Conservation (phyloP, 2,329 filamentous ascomycete genomes). For the Clarireedia sp. region DNA sequence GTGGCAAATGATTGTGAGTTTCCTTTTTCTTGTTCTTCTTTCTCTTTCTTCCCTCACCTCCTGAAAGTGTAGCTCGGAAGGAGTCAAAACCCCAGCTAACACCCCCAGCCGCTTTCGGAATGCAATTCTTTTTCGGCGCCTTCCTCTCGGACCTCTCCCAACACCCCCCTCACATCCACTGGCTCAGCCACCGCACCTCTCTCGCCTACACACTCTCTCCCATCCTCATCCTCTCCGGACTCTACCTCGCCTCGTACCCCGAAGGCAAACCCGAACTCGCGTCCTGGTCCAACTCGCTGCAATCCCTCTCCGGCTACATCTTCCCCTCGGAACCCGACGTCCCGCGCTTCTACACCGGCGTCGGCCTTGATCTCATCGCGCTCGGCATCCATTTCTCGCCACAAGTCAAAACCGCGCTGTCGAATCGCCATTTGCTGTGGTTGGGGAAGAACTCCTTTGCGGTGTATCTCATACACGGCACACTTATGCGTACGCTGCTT, state of each 20-base stretch:
- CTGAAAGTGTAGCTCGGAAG: neutral
- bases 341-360: conserved; percentile 40
- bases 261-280: conserved; percentile 46
- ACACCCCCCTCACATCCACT: conserved; percentile 40
- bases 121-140: conserved; percentile 55
- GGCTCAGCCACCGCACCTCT: conserved; percentile 36
- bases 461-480: conserved; percentile 56
- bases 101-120: conserved; percentile 38
- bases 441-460: conserved; percentile 57
- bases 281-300: conserved; percentile 44
- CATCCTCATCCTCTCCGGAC: conserved; percentile 42
- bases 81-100: conserved; percentile 2
- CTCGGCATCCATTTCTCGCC: conserved; percentile 46
- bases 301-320: conserved; percentile 35
- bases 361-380: conserved; percentile 42
- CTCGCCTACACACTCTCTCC: conserved; percentile 38
- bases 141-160: conserved; percentile 53
- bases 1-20: conserved; percentile 25
- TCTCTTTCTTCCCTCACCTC: neutral
- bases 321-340: conserved; percentile 41
- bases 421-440: conserved; percentile 49
- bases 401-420: conserved; percentile 43
- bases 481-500: conserved; percentile 49
- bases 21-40: neutral
- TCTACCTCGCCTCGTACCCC: conserved; percentile 53